Evolutionary conservation across 1,139 yeast species (phyloP).

Genomic region (Yamadazyma sp.): DNA sequence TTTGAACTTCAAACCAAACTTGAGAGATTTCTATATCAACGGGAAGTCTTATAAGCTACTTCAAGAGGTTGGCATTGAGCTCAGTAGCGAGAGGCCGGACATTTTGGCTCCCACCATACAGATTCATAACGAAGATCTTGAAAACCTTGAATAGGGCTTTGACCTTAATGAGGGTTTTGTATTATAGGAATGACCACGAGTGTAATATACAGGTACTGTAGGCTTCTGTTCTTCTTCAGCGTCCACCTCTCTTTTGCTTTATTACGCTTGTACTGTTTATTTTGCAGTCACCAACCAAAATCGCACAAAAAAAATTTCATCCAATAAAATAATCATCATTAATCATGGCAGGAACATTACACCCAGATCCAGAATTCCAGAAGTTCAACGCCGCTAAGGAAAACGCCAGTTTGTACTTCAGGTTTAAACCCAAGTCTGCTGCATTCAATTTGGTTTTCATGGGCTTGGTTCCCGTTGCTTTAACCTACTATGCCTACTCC

Average conservation of each 20-base stretch:
- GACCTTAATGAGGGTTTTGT: neutral
- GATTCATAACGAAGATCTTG: constrained; percentile 1
- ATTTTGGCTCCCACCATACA: constrained; percentile 5
- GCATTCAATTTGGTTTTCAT: constrained; percentile 35
- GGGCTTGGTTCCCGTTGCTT: constrained; percentile 41
- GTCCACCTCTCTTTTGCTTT: too few species aligned
- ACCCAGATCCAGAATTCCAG: constrained; percentile 45
- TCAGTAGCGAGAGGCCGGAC: constrained; percentile 8
- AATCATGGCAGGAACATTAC: constrained; percentile 46
- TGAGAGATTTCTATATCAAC: constrained; percentile 30
- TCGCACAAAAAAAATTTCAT: constrained; percentile 1
- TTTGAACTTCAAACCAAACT: constrained; percentile 22
- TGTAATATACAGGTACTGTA: too few species aligned
- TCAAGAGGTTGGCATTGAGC: constrained; percentile 23
- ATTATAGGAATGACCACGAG: too few species aligned
- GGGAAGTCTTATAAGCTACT: constrained; percentile 26
- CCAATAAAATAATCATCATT: constrained; percentile 11
- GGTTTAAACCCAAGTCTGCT: constrained; percentile 43
- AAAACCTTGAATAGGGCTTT: neutral
- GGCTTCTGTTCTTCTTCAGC: too few species aligned
- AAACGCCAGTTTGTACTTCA: constrained; percentile 42
- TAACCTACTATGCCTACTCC: constrained; percentile 37
- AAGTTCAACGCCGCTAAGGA: constrained; percentile 47
- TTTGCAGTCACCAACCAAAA: neutral
- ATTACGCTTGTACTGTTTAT: too few species aligned